A percentile compares a stretch with the other conserved stretches of the same genome.
phyloP scores from a whole-genome alignment of 1,284 basidiomycete species.

The Albatrellus sp. region DNA sequence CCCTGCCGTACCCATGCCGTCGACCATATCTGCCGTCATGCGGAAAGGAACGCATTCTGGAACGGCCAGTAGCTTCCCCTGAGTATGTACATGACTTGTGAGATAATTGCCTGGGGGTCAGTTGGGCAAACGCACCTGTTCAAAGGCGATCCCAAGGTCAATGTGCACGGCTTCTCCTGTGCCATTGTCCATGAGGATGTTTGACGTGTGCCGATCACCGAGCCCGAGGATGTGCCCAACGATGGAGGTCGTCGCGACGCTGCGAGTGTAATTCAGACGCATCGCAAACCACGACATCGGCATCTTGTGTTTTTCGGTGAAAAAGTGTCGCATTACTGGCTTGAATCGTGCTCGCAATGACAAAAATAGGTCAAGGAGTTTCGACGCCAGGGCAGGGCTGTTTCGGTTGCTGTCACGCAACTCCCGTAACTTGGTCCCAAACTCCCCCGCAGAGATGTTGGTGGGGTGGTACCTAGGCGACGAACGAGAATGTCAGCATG shows the following conservation, averaged over 20 bases:
- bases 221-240: conserved; percentile 89
- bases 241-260: conserved; percentile 88
- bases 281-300: conserved; percentile 92
- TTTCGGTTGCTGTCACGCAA: conserved; percentile 10
- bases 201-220: conserved; percentile 87
- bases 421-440: conserved; percentile 3
- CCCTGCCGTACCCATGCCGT: conserved; percentile 85
- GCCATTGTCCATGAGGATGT: conserved; percentile 80
- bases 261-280: conserved; percentile 83
- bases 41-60: conserved; percentile 94
- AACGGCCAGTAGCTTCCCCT: conserved; percentile 76
- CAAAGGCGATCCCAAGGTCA: conserved; percentile 94
- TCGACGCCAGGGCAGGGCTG: conserved; percentile 14
- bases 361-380: conserved; percentile 35
- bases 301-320: conserved; percentile 78
- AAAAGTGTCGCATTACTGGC: conserved; percentile 91
- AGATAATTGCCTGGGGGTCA: not conserved
- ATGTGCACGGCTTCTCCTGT: conserved; percentile 91
- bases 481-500: conserved; percentile 19
- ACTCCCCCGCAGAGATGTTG: conserved; percentile 6
- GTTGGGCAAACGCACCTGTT: conserved; percentile 50
- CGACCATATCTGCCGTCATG: conserved; percentile 86
- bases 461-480: conserved; percentile 8
- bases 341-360: conserved; percentile 47
- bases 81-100: not conserved